These are phyloP conservation scores for Candida maris DNA, from an alignment of 805 yeast genomes.

Conservation along the genomic window DNA sequence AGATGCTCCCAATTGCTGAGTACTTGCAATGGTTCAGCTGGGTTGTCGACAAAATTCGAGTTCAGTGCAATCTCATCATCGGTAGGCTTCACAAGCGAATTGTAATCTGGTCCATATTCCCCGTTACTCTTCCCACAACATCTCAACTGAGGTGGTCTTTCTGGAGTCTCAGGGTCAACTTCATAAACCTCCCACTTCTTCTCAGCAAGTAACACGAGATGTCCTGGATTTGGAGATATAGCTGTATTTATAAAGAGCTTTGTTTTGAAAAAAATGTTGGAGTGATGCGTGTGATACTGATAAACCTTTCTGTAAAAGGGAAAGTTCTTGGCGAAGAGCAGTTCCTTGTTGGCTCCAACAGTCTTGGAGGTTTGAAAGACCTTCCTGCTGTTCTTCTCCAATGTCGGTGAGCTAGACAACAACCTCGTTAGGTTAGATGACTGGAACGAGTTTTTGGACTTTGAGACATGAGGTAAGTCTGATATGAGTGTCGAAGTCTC, in stretches of 20 bases:
- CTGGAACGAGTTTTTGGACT: conserved; percentile 17
- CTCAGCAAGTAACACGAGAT: conserved; percentile 62
- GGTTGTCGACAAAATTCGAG: conserved; percentile 27
- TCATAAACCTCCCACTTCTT: conserved; percentile 71
- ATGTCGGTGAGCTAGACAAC: conserved; percentile 22
- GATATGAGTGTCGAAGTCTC: conserved; percentile 20
- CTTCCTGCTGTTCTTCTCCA: conserved; percentile 10
- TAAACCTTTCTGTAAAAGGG: conserved; percentile 71
- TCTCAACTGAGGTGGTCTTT: conserved; percentile 48
- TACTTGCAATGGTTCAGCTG: conserved; percentile 30
- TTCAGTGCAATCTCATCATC: conserved; percentile 21
- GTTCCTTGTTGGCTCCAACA: conserved; percentile 44
- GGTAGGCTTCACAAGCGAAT: conserved; percentile 30
- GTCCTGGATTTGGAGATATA: conserved; percentile 59
- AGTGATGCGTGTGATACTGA: conserved; percentile 48
- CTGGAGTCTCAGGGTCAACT: conserved; percentile 41
- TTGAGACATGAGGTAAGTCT: conserved; percentile 16
- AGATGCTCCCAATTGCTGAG: conserved; percentile 57
- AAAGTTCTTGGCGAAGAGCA: conserved; percentile 71
- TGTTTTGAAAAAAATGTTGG: conserved; percentile 46
- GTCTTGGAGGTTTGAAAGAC: not conserved
- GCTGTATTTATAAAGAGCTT: conserved; percentile 53
- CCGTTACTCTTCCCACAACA: conserved; percentile 71
- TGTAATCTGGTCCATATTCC: conserved; percentile 56
- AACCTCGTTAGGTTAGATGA: conserved; percentile 21